These are phyloP conservation scores for Aspergillus baeticus DNA, from an alignment of 495 filamentous ascomycete genomes.

Conservation along the genomic window DNA sequence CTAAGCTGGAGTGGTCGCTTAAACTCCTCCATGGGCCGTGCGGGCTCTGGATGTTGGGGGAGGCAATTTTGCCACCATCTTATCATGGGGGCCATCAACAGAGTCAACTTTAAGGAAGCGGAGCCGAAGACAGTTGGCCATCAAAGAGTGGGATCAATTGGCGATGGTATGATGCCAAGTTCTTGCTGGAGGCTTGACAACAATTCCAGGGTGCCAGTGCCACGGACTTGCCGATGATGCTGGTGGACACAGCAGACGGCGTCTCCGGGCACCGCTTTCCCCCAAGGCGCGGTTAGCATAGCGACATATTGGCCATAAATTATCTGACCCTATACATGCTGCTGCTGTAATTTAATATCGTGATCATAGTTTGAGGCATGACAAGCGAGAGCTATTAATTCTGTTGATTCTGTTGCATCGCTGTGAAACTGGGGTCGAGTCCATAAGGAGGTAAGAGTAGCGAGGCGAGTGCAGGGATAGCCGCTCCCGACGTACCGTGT, in stretches of 20 bases:
- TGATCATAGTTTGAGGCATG: background rate
- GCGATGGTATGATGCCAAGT: slow-evolving; percentile 18
- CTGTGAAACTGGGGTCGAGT: slow-evolving; percentile 6
- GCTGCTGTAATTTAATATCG: background rate
- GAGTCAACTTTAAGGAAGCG: slow-evolving; percentile 4
- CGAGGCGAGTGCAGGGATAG: slow-evolving; percentile 5
- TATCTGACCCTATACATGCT: background rate
- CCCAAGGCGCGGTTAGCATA: background rate
- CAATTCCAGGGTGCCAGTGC: slow-evolving; percentile 8
- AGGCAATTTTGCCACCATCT: slow-evolving; percentile 23
- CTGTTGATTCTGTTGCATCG: background rate
- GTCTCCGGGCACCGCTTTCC: slow-evolving; percentile 16
- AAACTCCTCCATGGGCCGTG: background rate
- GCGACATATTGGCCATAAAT: background rate
- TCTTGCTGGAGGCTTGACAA: slow-evolving; percentile 14
- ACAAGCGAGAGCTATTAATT: slow-evolving; percentile 8
- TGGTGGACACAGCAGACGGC: slow-evolving; percentile 21
- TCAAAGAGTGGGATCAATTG: slow-evolving; percentile 12
- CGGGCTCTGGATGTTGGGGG: background rate
- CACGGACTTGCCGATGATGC: slow-evolving; percentile 30
- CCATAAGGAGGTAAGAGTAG: slow-evolving; percentile 16
- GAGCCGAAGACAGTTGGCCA: slow-evolving; percentile 11
- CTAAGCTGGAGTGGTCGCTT: background rate
- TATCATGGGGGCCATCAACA: slow-evolving; percentile 17
- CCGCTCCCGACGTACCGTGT: background rate